phyloP scores from a whole-genome alignment of 257 asterid species.

The Primulina eburnea region DNA sequence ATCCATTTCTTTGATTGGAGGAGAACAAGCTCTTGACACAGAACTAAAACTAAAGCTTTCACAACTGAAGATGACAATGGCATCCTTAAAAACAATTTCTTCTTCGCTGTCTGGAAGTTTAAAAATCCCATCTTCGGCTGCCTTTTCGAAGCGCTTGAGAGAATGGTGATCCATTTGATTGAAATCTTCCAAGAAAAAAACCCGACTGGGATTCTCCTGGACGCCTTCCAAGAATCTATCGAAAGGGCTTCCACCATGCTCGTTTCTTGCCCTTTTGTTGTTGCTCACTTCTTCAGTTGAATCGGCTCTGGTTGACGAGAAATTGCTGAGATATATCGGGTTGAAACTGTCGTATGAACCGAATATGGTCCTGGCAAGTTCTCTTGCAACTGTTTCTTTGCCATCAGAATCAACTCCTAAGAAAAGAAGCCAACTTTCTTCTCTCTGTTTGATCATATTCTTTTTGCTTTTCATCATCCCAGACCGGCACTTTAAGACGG shows the following conservation, averaged over 20 bases:
- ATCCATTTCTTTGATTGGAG: slow-evolving; percentile 10
- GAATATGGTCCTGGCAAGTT: slow-evolving; percentile 53
- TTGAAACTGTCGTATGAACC: slow-evolving; percentile 50
- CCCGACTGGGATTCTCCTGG: slow-evolving; percentile 59
- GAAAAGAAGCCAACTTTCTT: slow-evolving; percentile 68
- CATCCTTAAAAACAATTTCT: slow-evolving; percentile 34
- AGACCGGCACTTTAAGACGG: slow-evolving; percentile 65
- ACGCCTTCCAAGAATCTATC: slow-evolving; percentile 62
- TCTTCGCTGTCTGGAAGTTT: slow-evolving; percentile 20
- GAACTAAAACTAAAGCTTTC: slow-evolving; percentile 33
- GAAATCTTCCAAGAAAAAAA: slow-evolving; percentile 64
- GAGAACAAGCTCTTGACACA: slow-evolving; percentile 27
- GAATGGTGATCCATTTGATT: slow-evolving; percentile 46
- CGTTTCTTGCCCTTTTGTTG: slow-evolving; percentile 61
- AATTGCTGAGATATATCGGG: slow-evolving; percentile 45
- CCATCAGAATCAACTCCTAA: slow-evolving; percentile 58
- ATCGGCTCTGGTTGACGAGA: slow-evolving; percentile 29
- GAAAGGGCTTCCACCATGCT: slow-evolving; percentile 47
- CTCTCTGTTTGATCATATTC: slow-evolving; percentile 14
- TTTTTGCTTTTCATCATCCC: slow-evolving; percentile 28
- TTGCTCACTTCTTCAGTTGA: slow-evolving; percentile 43
- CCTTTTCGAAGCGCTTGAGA: slow-evolving; percentile 43
- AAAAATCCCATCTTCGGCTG: slow-evolving; percentile 45
- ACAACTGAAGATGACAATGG: slow-evolving; percentile 64
- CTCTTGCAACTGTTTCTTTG: slow-evolving; percentile 64